Conservation (phyloP, 1,284 basidiomycete genomes). For the Moesziomyces antarcticus region DNA sequence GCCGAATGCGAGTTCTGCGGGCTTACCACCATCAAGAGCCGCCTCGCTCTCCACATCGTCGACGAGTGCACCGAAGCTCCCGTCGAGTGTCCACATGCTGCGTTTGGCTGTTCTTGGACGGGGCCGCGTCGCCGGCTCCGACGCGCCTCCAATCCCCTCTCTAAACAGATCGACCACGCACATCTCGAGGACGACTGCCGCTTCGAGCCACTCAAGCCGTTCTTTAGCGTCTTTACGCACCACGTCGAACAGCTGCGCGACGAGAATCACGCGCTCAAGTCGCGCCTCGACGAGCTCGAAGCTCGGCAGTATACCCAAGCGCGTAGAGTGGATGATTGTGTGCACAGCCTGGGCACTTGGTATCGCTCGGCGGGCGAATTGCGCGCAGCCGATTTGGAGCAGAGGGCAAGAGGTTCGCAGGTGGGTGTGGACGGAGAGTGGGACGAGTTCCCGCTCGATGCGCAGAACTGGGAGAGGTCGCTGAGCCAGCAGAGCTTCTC, state of each 20-base stretch:
- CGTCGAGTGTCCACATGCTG: constrained; percentile 32
- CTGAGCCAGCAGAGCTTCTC: constrained; percentile 30
- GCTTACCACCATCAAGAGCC: constrained; percentile 25
- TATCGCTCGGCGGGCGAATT: constrained; percentile 39
- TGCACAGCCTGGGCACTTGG: constrained; percentile 46
- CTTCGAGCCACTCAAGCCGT: constrained; percentile 44
- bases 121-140: constrained; percentile 29
- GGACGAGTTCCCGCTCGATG: constrained; percentile 50
- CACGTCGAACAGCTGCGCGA: constrained; percentile 26
- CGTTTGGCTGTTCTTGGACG: constrained; percentile 45
- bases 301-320: constrained; percentile 17
- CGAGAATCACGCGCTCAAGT: constrained; percentile 33
- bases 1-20: constrained; percentile 29
- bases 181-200: constrained; percentile 38
- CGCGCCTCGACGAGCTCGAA: constrained; percentile 24
- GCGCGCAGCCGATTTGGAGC: background rate
- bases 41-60: constrained; percentile 24
- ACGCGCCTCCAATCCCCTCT: background rate
- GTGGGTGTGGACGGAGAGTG: constrained; percentile 44
- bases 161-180: constrained; percentile 11
- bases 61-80: constrained; percentile 28
- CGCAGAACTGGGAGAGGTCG: constrained; percentile 42
- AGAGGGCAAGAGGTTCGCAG: constrained; percentile 25
- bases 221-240: constrained; percentile 28
- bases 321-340: constrained; percentile 29